These are phyloP conservation scores for Myrica gale DNA, from an alignment of 306 rosid species.

Conservation along the genomic window DNA sequence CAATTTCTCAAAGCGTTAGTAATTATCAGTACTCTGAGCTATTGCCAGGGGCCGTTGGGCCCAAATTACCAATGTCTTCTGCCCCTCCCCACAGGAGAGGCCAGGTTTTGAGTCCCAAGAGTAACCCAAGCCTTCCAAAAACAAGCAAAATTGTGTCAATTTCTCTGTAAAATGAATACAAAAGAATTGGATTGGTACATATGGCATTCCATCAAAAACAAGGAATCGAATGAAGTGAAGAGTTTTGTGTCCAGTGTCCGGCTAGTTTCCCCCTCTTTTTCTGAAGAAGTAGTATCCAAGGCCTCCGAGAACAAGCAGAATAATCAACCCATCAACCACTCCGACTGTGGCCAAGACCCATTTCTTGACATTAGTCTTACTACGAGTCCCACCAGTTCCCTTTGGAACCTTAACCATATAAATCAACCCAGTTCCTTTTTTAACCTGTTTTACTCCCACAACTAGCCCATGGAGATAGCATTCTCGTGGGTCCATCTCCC, in stretches of 20 bases:
- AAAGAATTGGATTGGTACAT: background rate
- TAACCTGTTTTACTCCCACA: conserved; percentile 66
- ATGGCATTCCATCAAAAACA: conserved; percentile 31
- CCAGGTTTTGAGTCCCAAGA: background rate
- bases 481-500: conserved; percentile 11
- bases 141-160: conserved; percentile 43
- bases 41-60: background rate
- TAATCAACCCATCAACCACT: conserved; percentile 69
- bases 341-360: conserved; percentile 75
- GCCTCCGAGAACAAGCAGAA: conserved; percentile 65
- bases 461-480: conserved; percentile 61
- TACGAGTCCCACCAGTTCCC: conserved; percentile 44
- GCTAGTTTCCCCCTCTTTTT: conserved; percentile 39
- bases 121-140: background rate
- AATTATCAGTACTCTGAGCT: background rate
- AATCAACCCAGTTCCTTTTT: conserved; percentile 44
- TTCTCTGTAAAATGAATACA: background rate
- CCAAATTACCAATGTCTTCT: background rate
- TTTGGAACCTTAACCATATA: conserved; percentile 73
- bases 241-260: conserved; percentile 28
- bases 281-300: conserved; percentile 54
- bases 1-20: too few relatives aligned
- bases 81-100: background rate
- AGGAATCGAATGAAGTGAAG: conserved; percentile 32
- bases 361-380: conserved; percentile 48